Percentiles rank a stretch among this genome's conserved stretches.
Evolutionary conservation across 2,329 filamentous ascomycete genomes (phyloP).

Genomic region (Fusarium solani-melongenae): DNA sequence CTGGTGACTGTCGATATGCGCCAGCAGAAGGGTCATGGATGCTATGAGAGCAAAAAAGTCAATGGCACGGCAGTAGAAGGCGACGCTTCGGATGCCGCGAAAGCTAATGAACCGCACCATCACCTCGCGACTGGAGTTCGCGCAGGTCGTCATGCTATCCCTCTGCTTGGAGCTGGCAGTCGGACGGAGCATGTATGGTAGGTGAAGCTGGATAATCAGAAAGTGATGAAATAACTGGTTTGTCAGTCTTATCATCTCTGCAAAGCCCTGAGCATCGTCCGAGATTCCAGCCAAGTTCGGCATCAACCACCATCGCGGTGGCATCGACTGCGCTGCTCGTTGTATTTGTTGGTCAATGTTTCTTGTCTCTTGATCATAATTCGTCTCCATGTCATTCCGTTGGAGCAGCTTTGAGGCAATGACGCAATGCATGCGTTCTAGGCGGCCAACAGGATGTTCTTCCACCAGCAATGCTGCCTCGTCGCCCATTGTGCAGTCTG

Average conservation of each 20-base stretch:
- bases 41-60: background rate
- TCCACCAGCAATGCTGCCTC: background rate
- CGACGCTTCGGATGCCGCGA: background rate
- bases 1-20: background rate
- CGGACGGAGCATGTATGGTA: background rate
- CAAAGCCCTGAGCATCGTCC: background rate
- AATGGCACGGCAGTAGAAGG: background rate
- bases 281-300: background rate
- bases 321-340: background rate
- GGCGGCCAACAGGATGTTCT: background rate
- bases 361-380: background rate
- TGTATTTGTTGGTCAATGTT: background rate
- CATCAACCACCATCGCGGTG: background rate
- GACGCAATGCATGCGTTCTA: background rate
- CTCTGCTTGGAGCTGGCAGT: background rate
- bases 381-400: background rate
- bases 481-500: background rate
- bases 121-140: background rate
- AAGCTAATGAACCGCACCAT: background rate
- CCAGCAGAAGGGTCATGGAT: background rate
- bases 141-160: background rate
- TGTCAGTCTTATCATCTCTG: background rate
- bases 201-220: background rate
- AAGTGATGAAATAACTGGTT: background rate
- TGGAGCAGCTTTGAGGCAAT: background rate